Evolutionary conservation across 495 filamentous ascomycete genomes (phyloP), one percentile per base, ranked within the genome.

Genomic region (Aspergillus wentii): DNA sequence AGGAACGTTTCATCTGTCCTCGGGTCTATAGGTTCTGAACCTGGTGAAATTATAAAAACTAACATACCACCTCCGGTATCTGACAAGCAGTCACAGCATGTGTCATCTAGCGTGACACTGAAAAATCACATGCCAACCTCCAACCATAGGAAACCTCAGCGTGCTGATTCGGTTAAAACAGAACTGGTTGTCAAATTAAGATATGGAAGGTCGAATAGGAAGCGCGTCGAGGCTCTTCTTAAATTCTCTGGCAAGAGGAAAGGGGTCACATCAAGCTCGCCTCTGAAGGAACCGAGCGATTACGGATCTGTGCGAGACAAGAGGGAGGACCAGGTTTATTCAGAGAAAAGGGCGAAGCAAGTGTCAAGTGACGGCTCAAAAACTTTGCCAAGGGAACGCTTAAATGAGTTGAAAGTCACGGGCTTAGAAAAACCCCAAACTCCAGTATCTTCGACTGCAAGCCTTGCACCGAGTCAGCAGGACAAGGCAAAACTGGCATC

Each of bases 201-300:
- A 17, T 71, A 71, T 39, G 66, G 66, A 14, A 63, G 54, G 35
- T 30, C 51, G 2, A 71, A 71, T 35, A 58, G 56, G 29, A 65
- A 58, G 39, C 55, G 62, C 13, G 59, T 71, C n/a, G 64, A 68
- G 23, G 63, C 51, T 13, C 54, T 71, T 10, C 57, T 71, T 5
- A 71, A 65, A 44, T 64, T 71, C 25, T 58, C 56, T 14, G 65
- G 57, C 35, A 71, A 69, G 55, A 56, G 43, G 42, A 68, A 63
- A 51, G 15, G 33, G 2, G 40, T 40, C 21, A 46, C 44, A 9
- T 43, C 51, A 26, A 51, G 46, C 36, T 56, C 61, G 21, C 54
- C 58, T n/a, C 21, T 33, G 18, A 57, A 52, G 18, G 56, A 60
- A 22, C 44, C 44, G 3, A 42, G 45, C 23, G 41, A 48, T 17